phyloP scores from a whole-genome alignment of 2,329 filamentous ascomycete species.

The Ophiostoma perfectum region DNA sequence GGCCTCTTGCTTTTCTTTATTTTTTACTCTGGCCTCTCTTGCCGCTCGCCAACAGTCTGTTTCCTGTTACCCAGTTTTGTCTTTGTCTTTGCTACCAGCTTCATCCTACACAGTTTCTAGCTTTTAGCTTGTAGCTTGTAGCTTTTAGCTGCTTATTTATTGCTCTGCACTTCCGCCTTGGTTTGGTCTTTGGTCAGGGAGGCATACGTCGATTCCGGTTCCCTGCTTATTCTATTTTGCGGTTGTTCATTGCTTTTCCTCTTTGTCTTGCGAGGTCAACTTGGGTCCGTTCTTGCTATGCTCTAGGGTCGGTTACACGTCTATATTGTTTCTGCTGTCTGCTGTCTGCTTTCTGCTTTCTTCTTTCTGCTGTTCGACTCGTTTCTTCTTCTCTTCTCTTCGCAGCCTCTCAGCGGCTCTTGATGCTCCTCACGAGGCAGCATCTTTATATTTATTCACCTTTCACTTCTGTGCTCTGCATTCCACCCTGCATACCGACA shows the following conservation, averaged over 20 bases:
- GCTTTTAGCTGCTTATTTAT: neutral
- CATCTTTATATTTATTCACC: neutral
- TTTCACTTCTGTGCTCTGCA: too few species aligned
- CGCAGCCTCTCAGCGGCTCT: constrained; percentile 4
- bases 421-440: neutral
- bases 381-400: neutral
- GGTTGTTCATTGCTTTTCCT: neutral
- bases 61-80: too few species aligned
- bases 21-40: neutral
- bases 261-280: neutral
- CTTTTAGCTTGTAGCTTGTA: too few species aligned
- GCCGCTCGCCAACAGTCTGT: too few species aligned
- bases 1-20: neutral
- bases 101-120: too few species aligned
- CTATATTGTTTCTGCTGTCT: neutral
- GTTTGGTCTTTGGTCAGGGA: neutral
- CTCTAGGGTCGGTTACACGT: neutral
- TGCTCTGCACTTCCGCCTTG: neutral
- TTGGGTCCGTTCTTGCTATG: neutral
- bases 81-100: too few species aligned
- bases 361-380: neutral
- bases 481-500: neutral
- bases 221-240: neutral
- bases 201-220: neutral
- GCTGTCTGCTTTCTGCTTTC: neutral